phyloP scores from a whole-genome alignment of 2,329 filamentous ascomycete genomes.

The Amylocarpus encephaloides region DNA sequence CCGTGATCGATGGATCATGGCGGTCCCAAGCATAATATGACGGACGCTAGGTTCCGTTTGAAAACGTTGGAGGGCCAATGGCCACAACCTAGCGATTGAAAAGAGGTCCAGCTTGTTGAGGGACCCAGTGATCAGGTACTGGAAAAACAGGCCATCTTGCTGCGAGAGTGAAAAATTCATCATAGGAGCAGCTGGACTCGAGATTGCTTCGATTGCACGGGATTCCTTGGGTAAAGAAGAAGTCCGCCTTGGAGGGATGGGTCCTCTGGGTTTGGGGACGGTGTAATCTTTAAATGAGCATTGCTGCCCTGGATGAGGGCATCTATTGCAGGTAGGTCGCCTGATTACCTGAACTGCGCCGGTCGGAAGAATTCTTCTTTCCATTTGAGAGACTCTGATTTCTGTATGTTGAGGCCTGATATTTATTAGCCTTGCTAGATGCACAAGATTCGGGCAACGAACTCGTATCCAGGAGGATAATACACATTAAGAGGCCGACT shows the following conservation, averaged over 20 bases:
- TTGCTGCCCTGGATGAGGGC: constrained; percentile 6
- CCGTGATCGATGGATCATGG: constrained; percentile 5
- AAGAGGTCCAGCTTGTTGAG: constrained; percentile 3
- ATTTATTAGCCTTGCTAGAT: neutral
- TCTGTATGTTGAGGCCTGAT: neutral
- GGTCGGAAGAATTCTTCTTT: neutral
- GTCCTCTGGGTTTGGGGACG: constrained; percentile 4
- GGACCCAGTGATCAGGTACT: constrained; percentile 5
- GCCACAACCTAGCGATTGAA: constrained; percentile 7
- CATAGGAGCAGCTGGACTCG: constrained; percentile 8
- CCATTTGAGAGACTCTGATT: neutral
- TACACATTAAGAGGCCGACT: neutral
- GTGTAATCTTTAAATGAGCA: constrained; percentile 6
- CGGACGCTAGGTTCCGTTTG: constrained; percentile 10
- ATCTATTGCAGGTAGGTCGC: constrained; percentile 7
- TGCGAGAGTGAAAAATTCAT: constrained; percentile 6
- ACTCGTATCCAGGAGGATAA: neutral
- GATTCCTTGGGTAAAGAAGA: constrained; percentile 12
- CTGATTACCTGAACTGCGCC: neutral
- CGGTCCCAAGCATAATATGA: constrained; percentile 7
- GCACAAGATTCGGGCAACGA: neutral
- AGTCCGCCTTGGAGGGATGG: constrained; percentile 12
- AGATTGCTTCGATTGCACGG: constrained; percentile 5
- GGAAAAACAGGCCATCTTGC: constrained; percentile 8
- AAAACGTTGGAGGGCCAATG: constrained; percentile 8